A percentile compares a stretch with the other conserved stretches of the same genome.
These are phyloP conservation scores for Huntiella omanensis DNA, from an alignment of 2,329 filamentous ascomycete genomes.

Conservation along the genomic window DNA sequence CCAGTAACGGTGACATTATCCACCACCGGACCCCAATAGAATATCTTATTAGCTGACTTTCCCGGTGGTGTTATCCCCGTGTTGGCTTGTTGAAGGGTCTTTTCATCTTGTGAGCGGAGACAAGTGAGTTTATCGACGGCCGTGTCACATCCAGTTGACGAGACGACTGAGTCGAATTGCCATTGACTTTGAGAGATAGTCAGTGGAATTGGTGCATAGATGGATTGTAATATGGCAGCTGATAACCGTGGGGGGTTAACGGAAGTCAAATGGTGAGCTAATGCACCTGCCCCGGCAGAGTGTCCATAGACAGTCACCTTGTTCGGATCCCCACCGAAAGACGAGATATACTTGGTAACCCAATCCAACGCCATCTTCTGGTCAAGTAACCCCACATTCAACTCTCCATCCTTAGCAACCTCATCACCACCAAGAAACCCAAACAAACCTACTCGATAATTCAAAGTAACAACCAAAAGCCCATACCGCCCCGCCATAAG, in stretches of 20 bases:
- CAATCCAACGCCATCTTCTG: constrained; percentile 31
- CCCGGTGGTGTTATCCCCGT: constrained; percentile 22
- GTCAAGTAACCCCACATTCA: constrained; percentile 28
- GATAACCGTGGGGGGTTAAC: constrained; percentile 28
- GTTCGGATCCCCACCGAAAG: constrained; percentile 26
- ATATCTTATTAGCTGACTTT: constrained; percentile 19
- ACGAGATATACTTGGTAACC: constrained; percentile 18
- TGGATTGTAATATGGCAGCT: constrained; percentile 27
- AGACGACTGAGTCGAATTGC: constrained; percentile 24
- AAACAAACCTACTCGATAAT: constrained; percentile 28
- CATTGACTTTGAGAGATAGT: constrained; percentile 26
- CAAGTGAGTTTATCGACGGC: constrained; percentile 21
- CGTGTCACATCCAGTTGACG: constrained; percentile 20
- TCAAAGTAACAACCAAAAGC: constrained; percentile 25
- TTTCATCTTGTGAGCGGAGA: constrained; percentile 20
- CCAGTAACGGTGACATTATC: constrained; percentile 28
- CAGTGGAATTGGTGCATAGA: constrained; percentile 31
- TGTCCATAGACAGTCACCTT: constrained; percentile 26
- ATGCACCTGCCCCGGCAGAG: constrained; percentile 26
- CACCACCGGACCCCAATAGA: constrained; percentile 32
- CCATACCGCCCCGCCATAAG: constrained; percentile 20
- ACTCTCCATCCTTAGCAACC: constrained; percentile 15
- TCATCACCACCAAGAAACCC: constrained; percentile 27
- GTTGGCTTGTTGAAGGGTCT: constrained; percentile 24
- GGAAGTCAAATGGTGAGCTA: constrained; percentile 30